These are phyloP conservation scores for Amorphotheca resinae DNA, from an alignment of 495 filamentous ascomycete species.

Conservation along the genomic window DNA sequence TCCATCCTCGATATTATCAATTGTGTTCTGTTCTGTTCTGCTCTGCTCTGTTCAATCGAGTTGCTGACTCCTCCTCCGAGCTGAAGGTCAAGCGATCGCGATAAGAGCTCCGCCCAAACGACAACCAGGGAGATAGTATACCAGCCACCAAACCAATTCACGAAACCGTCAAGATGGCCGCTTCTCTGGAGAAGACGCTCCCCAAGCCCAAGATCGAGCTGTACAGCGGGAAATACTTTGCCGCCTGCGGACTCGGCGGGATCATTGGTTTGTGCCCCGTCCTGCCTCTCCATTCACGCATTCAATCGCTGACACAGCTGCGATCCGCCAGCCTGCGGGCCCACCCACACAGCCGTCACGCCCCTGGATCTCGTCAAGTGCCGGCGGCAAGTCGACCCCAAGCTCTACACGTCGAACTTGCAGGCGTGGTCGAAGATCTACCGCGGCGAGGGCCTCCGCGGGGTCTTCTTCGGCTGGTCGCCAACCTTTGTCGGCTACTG, in stretches of 20 bases:
- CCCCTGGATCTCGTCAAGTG: conserved; percentile 56
- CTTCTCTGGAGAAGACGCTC: conserved; percentile 16
- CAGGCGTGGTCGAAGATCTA: conserved; percentile 55
- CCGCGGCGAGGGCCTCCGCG: conserved; percentile 50
- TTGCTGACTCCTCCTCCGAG: too few relatives aligned
- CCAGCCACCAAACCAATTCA: too few relatives aligned
- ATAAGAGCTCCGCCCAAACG: too few relatives aligned
- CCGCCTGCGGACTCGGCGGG: conserved; percentile 50
- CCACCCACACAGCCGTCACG: conserved; percentile 39
- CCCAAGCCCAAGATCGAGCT: conserved; percentile 42
- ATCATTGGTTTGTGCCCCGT: conserved; percentile 39
- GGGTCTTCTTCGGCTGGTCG: conserved; percentile 61
- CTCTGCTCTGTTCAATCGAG: too few relatives aligned
- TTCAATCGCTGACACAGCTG: not conserved
- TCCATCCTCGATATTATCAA: too few relatives aligned
- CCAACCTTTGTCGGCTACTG: conserved; percentile 60
- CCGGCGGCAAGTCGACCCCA: conserved; percentile 59
- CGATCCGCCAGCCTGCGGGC: conserved; percentile 42
- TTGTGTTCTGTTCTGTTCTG: too few relatives aligned
- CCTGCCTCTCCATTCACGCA: conserved; percentile 3
- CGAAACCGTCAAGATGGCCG: too few relatives aligned
- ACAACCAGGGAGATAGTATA: too few relatives aligned
- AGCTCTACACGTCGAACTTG: conserved; percentile 56
- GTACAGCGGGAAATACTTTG: conserved; percentile 55
- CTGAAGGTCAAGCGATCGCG: too few relatives aligned